Base-by-base conservation (phyloP, 208 protist species). In the Trypanosoma platydactyli region DNA sequence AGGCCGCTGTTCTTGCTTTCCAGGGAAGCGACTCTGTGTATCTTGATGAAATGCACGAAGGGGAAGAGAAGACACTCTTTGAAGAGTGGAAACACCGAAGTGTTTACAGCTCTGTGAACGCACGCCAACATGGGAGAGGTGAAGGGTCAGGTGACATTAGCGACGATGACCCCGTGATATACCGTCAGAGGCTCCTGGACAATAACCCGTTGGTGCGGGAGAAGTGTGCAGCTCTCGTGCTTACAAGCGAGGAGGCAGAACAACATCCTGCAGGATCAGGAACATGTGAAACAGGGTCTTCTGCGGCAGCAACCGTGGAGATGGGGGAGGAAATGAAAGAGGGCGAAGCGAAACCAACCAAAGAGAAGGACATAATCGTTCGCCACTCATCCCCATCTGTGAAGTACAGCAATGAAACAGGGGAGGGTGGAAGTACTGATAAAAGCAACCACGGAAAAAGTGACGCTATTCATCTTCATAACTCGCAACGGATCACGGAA, bases 111-210 rank as follows among this genome's bases (percentile, higher is more conserved):
- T 81, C 76, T 20, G 29, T 56, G 5, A 75, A 80, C 45, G 54
- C 69, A 5, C 38, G 16, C 48, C n/a, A 48, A 15, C 12, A 41
- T 7, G 30, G 22, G 27, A 1, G n/a, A 11, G 22, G 29, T 38
- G 61, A 51, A 7, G 1, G 18, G 41, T 30, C 59, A n/a, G 25
- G 5, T 33, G 51, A 41, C 35, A 45, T 29, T 53, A 30, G 59
- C 25, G 59, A 33, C 1, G 69, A 89, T 18, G 74, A 73, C 53
- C 48, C 44, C 5, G 20, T 64, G 5, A 58, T 50, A 25, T 72
- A 30, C 18, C 77, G 88, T 0, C 80, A 91, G 64, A 80, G 80
- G 7, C 71, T 94, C 51, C 71, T 94, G 44, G 79, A 89, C 68
- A 78, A 76, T 57, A 94, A 77, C 52, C 71, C 84, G 33, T 55